A percentile compares a stretch with the other conserved stretches of the same genome.
These are phyloP conservation scores for Annona squamosa DNA, from an alignment of 164 flowering plant genomes.

Conservation along the genomic window DNA sequence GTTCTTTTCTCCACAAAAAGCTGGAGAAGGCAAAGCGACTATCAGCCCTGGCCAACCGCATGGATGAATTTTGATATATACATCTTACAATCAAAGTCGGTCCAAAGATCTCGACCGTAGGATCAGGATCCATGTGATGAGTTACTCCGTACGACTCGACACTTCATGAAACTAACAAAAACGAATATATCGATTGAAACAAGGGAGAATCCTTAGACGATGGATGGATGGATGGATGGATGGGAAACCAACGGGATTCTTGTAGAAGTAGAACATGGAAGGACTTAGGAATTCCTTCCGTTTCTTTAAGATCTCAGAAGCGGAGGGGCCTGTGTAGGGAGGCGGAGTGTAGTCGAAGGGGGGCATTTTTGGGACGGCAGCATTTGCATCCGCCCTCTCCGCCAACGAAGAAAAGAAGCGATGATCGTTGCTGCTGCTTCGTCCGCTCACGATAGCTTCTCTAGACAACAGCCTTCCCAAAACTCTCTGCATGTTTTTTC, in stretches of 20 bases:
- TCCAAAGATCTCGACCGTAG: too few relatives aligned
- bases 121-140: too few relatives aligned
- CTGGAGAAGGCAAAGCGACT: too few relatives aligned
- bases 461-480: conserved; percentile 18
- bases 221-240: not conserved
- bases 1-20: too few relatives aligned
- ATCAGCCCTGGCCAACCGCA: too few relatives aligned
- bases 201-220: not conserved
- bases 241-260: conserved; percentile 38
- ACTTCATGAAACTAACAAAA: too few relatives aligned
- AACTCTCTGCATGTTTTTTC: conserved; percentile 28
- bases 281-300: conserved; percentile 76
- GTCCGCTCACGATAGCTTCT: not conserved
- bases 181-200: not conserved
- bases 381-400: conserved; percentile 18
- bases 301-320: conserved; percentile 60
- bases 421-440: not conserved
- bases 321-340: conserved; percentile 74
- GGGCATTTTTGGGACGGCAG: conserved; percentile 57
- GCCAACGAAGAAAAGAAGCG: conserved; percentile 21
- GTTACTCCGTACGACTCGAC: too few relatives aligned
- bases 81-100: too few relatives aligned
- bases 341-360: conserved; percentile 84
- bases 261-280: conserved; percentile 61
- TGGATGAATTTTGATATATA: too few relatives aligned